Percentiles rank a stretch among this genome's conserved stretches.
Conservation (phyloP, 177 flowering plant genomes). For the Tripterygium wilfordii region DNA sequence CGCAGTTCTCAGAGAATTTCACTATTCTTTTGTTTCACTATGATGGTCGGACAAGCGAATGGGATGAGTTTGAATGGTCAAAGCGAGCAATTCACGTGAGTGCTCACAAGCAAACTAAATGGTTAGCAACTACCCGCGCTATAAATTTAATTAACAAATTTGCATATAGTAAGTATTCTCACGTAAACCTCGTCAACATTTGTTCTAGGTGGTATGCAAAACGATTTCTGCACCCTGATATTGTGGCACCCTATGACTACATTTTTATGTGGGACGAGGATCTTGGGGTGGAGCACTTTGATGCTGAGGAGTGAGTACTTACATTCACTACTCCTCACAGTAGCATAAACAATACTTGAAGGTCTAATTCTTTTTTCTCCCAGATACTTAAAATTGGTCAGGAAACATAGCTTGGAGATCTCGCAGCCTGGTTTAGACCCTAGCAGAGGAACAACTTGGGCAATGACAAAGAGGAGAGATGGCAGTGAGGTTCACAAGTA, state of each 20-base stretch:
- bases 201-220: constrained; percentile 70
- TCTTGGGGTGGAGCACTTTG: constrained; percentile 60
- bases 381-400: constrained; percentile 55
- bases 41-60: constrained; percentile 62
- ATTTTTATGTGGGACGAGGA: constrained; percentile 77
- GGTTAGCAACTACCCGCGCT: constrained; percentile 28
- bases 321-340: too few species aligned
- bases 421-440: constrained; percentile 72
- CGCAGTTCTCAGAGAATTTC: constrained; percentile 70
- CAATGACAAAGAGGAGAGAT: constrained; percentile 56
- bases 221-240: constrained; percentile 63
- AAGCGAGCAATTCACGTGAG: constrained; percentile 64
- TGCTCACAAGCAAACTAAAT: constrained; percentile 63
- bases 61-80: constrained; percentile 83
- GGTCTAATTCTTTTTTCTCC: not conserved
- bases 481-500: constrained; percentile 69
- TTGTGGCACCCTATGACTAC: constrained; percentile 63
- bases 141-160: too few species aligned
- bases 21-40: constrained; percentile 64
- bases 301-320: constrained; percentile 52
- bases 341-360: not conserved
- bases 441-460: constrained; percentile 50
- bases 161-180: too few species aligned
- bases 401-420: constrained; percentile 57
- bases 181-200: constrained; percentile 9